Base-by-base conservation (phyloP, 225 moss, liverwort and hornwort genomes). In the Lunularia cruciata region DNA sequence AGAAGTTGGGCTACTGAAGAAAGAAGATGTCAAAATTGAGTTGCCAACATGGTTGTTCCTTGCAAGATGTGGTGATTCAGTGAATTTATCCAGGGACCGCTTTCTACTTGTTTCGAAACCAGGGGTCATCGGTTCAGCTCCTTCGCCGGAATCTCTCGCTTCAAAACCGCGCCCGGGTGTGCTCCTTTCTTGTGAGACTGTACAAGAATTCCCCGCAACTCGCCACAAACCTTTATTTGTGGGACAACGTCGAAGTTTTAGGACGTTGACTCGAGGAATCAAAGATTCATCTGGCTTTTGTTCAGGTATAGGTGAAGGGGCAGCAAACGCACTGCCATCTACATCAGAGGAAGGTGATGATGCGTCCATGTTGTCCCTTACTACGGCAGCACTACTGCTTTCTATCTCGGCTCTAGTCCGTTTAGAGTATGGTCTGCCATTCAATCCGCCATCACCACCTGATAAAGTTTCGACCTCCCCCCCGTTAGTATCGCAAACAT, bases 141-240 rank as follows among this genome's bases (percentile, higher is more conserved):
- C 73, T 11, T 81, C 87, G 31, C 76, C 77, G 47, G 66, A 72
- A 48, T 73, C 88, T 72, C 71, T 52, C 4, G 62, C 65, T 7
- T 73, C 71, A 30, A 64, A 71, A 25, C 57, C 53, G 47, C 26
- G 78, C 58, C 77, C 87, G 55, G 83, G 74, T 49, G 64, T 53
- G 55, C 65, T 69, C 8, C 37, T 61, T 22, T 77, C 77, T 56
- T 54, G 70, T 20, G 81, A 39, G 49, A 70, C 22, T 22, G 61
- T 72, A 67, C 81, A 85, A 0, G 95, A 85, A 68, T 90, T 92
- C 5, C 89, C 89, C 53, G 92, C 92, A 56, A 96, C 90, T 42
- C 87, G 82, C 96, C 96, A 96, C 23, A 89, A 76, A 51, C 88
- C 87, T 73, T 92, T 96, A 58, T 89, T 90, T n/a, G 90, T 89